Evolutionary conservation across 2,329 filamentous ascomycete species (phyloP).

Genomic region (Xylaria hypoxylon): DNA sequence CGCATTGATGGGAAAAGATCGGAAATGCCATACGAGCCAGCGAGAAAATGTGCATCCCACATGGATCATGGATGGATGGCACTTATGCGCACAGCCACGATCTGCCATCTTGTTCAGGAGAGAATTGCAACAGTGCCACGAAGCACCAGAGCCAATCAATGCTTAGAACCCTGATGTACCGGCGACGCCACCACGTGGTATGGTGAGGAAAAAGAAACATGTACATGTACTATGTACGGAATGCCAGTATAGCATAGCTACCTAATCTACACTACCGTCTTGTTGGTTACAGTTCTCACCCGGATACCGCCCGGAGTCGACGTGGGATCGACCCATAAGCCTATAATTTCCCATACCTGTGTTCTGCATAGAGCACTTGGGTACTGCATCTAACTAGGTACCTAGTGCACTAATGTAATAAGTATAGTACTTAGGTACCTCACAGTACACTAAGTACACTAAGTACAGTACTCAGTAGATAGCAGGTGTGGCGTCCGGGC

Average conservation of each 20-base stretch:
- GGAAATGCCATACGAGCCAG: conserved; percentile 10
- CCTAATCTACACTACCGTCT: background rate
- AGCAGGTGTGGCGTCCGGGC: conserved; percentile 23
- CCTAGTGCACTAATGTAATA: too few species aligned
- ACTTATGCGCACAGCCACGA: conserved; percentile 30
- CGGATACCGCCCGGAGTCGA: conserved; percentile 1
- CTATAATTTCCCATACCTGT: too few species aligned
- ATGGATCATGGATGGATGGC: background rate
- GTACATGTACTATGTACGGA: too few species aligned
- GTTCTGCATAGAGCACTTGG: too few species aligned
- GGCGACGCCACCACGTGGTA: conserved; percentile 34
- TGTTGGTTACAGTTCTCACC: conserved; percentile 7
- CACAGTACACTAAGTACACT: background rate
- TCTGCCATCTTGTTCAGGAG: background rate
- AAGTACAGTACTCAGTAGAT: background rate
- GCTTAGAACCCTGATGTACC: background rate
- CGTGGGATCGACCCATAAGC: conserved; percentile 6
- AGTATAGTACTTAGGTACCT: too few species aligned
- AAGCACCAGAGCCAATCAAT: conserved; percentile 14
- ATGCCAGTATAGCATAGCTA: too few species aligned
- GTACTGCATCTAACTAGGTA: too few species aligned
- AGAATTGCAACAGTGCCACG: conserved; percentile 12
- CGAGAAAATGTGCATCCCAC: conserved; percentile 1
- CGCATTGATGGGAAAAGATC: background rate
- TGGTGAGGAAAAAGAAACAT: background rate